Base-by-base conservation (phyloP, 2,329 filamentous ascomycete genomes). In the Fusarium drepaniforme region DNA sequence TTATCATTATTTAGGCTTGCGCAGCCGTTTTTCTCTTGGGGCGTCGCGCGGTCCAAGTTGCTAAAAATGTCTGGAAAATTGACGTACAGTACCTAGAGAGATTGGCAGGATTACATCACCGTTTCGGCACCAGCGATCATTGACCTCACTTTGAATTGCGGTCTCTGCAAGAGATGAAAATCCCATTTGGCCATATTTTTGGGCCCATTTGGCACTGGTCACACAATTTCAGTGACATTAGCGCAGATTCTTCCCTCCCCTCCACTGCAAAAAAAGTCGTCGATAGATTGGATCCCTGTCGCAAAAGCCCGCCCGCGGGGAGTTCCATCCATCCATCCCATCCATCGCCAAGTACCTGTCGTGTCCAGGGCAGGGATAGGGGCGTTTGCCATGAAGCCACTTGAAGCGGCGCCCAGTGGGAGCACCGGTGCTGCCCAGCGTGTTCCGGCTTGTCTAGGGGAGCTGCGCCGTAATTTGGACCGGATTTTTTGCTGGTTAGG, bases 181-280 rank as follows among this genome's bases (percentile, higher is more conserved):
- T 38, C 57, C 57, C 57, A 59, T 59, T 38, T 59, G 18, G 18
- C 33, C 23, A 21, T 59, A 38, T 37, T 37, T 37, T 30, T 59
- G 57, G 59, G 64, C 35, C 67, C 59, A 37, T 46, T 51, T 51
- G 18, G 33, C 42, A 33, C 6, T 35, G 40, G 40, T 35, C 59
- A 33, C 38, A 62, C 61, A 64, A n/a, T 53, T 53, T 57, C 62
- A 53, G 68, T 67, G 69, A 60, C 57, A 62, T 75, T 73, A 57
- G 72, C 46, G 69, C 23, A 65, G 21, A 23, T 56, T 53, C 60
- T 25, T 15, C 71, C 30, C 37, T 33, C 30, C 23, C n/a, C 64
- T 25, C 30, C 23, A 38, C 23, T 49, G 44, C 44, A 49, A 38
- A 30, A 23, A 38, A 62, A 23, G 35, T n/a, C 49, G 42, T 65